Evolutionary conservation across 1,139 yeast species (phyloP).

Genomic region (Hyphopichia khmerensis): DNA sequence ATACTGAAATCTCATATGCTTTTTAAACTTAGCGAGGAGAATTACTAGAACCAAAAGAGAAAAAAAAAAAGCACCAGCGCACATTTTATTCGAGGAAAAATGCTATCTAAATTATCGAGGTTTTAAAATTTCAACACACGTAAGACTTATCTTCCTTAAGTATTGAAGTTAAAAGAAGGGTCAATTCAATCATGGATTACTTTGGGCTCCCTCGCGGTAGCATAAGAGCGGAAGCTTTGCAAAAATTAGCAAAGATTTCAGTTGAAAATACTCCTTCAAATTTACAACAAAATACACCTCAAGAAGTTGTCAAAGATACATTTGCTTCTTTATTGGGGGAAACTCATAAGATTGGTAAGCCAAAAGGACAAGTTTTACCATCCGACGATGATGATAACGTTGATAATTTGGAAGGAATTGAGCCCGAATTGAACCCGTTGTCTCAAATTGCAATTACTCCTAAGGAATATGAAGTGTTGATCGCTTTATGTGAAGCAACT

Average conservation of each 20-base stretch:
- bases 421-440: slow-evolving; percentile 8
- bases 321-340: slow-evolving; percentile 3
- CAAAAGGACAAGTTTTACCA: background rate
- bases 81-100: too few species aligned
- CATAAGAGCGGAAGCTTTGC: slow-evolving; percentile 63
- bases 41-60: too few species aligned
- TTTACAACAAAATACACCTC: background rate
- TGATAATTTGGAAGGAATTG: slow-evolving; percentile 11
- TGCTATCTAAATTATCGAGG: background rate
- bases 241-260: slow-evolving; percentile 34
- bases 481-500: slow-evolving; percentile 64
- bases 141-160: background rate
- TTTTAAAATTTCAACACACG: background rate
- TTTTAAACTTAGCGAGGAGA: too few species aligned
- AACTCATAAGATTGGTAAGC: slow-evolving; percentile 1
- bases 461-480: slow-evolving; percentile 68
- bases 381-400: slow-evolving; percentile 2
- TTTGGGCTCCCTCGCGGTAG: slow-evolving; percentile 38
- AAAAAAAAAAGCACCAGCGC: too few species aligned
- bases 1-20: too few species aligned
- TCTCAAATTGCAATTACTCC: slow-evolving; percentile 42
- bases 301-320: slow-evolving; percentile 1
- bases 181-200: slow-evolving; percentile 30
- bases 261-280: slow-evolving; percentile 20
- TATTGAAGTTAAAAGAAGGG: too few species aligned